phyloP scores from a whole-genome alignment of 108 stramenopile species.

The Stephanodiscus minutulus region DNA sequence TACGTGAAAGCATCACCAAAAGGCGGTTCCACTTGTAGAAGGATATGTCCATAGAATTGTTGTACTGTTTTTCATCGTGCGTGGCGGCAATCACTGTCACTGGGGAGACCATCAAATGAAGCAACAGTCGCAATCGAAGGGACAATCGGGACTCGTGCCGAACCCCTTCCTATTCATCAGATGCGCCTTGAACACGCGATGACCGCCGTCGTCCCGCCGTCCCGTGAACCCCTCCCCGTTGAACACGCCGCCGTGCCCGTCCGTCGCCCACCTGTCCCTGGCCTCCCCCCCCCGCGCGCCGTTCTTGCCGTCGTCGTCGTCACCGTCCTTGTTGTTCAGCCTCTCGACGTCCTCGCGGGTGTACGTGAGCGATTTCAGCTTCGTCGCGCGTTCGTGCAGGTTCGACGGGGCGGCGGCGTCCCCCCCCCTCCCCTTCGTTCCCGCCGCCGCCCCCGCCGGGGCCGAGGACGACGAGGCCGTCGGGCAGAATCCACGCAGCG shows the following conservation, averaged over 20 bases:
- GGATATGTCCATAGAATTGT: too few species aligned
- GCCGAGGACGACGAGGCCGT: neutral
- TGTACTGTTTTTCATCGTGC: too few species aligned
- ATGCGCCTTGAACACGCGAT: slow-evolving; percentile 88
- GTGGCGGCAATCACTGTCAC: too few species aligned
- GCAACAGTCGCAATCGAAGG: slow-evolving; percentile 92
- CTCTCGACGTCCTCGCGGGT: slow-evolving; percentile 31
- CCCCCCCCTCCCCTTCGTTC: slow-evolving; percentile 5
- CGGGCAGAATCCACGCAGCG: too few species aligned
- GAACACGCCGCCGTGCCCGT: slow-evolving; percentile 85
- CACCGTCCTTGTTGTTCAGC: slow-evolving; percentile 7
- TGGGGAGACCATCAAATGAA: slow-evolving; percentile 76
- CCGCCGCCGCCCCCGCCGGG: neutral
- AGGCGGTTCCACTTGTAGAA: too few species aligned
- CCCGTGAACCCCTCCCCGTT: slow-evolving; percentile 13
- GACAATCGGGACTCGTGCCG: slow-evolving; percentile 74
- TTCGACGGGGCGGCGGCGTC: slow-evolving; percentile 13
- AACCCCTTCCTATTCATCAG: slow-evolving; percentile 78
- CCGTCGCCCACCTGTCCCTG: slow-evolving; percentile 69
- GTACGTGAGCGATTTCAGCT: slow-evolving; percentile 28
- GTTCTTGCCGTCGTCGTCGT: neutral
- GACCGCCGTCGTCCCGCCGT: slow-evolving; percentile 59
- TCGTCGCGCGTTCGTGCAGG: slow-evolving; percentile 26
- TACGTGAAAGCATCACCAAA: too few species aligned
- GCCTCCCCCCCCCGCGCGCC: neutral